Conservation (phyloP, 2,329 filamentous ascomycete species). For the Botrytis byssoidea region DNA sequence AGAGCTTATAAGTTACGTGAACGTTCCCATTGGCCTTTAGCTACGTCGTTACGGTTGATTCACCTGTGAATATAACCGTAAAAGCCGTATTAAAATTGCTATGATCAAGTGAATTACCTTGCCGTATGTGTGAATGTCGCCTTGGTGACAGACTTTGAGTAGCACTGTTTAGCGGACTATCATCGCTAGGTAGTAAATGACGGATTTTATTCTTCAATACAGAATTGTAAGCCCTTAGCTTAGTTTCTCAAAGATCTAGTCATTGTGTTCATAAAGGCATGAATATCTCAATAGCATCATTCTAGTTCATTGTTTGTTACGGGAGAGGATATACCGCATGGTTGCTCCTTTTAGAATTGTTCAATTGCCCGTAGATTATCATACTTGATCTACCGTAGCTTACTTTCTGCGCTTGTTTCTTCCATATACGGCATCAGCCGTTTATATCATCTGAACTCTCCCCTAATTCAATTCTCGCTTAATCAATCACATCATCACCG, state of each 20-base stretch:
- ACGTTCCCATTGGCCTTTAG: too few species aligned
- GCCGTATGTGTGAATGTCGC: too few species aligned
- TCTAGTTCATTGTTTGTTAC: background rate
- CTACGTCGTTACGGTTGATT: too few species aligned
- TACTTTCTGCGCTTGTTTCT: background rate
- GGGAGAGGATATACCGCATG: background rate
- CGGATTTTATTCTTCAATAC: background rate
- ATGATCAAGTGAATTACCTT: too few species aligned
- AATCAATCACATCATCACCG: background rate
- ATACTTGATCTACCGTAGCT: background rate
- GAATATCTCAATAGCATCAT: background rate
- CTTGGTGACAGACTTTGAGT: too few species aligned
- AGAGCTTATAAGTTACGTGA: too few species aligned
- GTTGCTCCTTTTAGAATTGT: background rate
- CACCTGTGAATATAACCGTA: too few species aligned
- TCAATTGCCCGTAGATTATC: background rate
- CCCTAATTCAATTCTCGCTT: background rate
- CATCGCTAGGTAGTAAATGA: too few species aligned
- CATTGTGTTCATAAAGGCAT: background rate
- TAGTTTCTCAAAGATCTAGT: accelerated
- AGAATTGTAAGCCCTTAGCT: background rate
- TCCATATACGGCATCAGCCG: background rate
- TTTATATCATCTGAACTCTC: background rate
- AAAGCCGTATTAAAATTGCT: too few species aligned
- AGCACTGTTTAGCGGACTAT: too few species aligned